These are phyloP conservation scores for Debaryomyces subglobosus DNA, from an alignment of 1,139 yeast genomes.

Conservation along the genomic window DNA sequence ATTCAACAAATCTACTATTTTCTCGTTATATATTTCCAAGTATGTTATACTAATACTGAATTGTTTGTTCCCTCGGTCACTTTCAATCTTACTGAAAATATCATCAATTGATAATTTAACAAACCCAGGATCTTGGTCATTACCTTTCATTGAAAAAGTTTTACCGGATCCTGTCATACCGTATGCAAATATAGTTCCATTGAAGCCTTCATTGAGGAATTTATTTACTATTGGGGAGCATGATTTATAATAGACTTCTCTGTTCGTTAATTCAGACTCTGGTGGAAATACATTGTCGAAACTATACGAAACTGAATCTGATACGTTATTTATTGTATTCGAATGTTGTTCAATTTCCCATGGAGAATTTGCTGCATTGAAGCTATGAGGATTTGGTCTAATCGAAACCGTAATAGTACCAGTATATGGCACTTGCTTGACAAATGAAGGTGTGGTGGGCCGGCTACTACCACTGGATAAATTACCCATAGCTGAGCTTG, in stretches of 20 bases:
- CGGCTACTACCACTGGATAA: slow-evolving; percentile 26
- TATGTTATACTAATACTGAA: slow-evolving; percentile 65
- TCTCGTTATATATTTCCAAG: slow-evolving; percentile 90
- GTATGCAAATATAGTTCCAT: slow-evolving; percentile 90
- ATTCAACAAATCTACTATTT: slow-evolving; percentile 69
- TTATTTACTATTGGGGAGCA: slow-evolving; percentile 66
- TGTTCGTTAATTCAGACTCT: slow-evolving; percentile 46
- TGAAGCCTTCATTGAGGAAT: slow-evolving; percentile 72
- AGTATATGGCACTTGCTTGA: slow-evolving; percentile 44
- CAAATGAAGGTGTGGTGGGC: slow-evolving; percentile 43
- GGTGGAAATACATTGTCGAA: slow-evolving; percentile 80
- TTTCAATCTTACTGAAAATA: slow-evolving; percentile 56
- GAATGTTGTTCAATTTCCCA: slow-evolving; percentile 49
- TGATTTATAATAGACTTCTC: slow-evolving; percentile 60
- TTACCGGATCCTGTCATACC: slow-evolving; percentile 98
- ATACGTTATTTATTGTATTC: slow-evolving; percentile 50
- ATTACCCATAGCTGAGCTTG: slow-evolving; percentile 42
- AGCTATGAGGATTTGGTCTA: slow-evolving; percentile 54
- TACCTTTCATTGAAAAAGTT: slow-evolving; percentile 89
- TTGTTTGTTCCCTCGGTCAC: slow-evolving; percentile 26
- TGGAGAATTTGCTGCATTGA: slow-evolving; percentile 26
- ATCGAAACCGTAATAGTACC: slow-evolving; percentile 56
- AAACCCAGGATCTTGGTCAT: slow-evolving; percentile 68
- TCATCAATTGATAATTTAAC: slow-evolving; percentile 74
- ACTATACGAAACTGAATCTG: slow-evolving; percentile 56